Conservation (phyloP, 352 stramenopile species). For the Globisporangium radiosum region DNA sequence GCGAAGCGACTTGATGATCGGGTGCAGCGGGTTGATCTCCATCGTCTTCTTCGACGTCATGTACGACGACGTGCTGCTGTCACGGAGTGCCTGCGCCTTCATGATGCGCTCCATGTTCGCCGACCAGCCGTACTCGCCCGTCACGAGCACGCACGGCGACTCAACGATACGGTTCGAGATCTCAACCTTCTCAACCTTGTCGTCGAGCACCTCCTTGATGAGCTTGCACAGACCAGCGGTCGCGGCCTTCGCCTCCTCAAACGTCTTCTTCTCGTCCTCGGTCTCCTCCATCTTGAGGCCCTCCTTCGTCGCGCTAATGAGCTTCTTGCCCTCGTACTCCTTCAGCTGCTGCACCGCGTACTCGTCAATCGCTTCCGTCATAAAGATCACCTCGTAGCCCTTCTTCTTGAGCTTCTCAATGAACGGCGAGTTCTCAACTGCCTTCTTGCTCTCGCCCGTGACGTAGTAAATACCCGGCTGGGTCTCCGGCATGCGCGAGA, state of each 20-base stretch:
- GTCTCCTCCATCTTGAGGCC: conserved; percentile 94
- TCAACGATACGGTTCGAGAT: conserved; percentile 98
- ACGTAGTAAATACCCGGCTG: conserved; percentile 99
- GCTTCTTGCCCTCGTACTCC: conserved; percentile 99
- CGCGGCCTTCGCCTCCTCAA: conserved; percentile 98
- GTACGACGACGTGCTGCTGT: conserved; percentile 96
- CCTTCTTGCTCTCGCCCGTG: conserved; percentile 98
- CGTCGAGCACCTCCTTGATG: conserved; percentile 99
- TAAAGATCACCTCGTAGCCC: conserved; percentile 99
- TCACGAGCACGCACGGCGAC: conserved; percentile 98
- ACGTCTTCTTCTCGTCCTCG: conserved; percentile 98
- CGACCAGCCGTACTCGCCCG: conserved; percentile 99
- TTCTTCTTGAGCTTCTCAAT: conserved; percentile 99
- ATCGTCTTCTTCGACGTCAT: conserved; percentile 99
- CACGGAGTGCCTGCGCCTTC: conserved; percentile 99
- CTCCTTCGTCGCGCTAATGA: conserved; percentile 98
- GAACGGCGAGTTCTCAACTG: conserved; percentile 99
- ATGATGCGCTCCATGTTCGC: conserved; percentile 99
- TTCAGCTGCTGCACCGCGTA: conserved; percentile 99
- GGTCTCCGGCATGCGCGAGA: conserved; percentile 93
- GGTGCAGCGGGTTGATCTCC: conserved; percentile 99
- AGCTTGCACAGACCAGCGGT: conserved; percentile 98
- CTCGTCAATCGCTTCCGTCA: conserved; percentile 99
- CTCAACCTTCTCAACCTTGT: conserved; percentile 99
- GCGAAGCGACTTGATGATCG: conserved; percentile 97